Evolutionary conservation across 495 filamentous ascomycete species (phyloP), one percentile per base, ranked within the genome.

Genomic region (Neurospora intermedia): DNA sequence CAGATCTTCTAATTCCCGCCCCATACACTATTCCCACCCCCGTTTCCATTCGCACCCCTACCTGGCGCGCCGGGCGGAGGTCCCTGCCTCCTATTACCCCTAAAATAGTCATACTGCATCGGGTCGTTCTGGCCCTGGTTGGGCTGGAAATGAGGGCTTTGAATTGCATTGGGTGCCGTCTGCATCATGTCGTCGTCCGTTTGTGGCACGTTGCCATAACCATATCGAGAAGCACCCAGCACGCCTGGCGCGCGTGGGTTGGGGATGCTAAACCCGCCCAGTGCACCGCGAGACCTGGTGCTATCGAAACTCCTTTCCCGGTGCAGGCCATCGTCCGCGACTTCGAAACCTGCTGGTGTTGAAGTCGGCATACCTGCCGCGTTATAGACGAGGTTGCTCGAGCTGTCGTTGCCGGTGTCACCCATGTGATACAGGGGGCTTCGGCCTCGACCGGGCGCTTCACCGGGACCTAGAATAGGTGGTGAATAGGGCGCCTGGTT

Each of bases 141-240:
- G 41, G 23, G 27, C 39, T 20, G 70, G 70, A 42, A 70, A n/a
- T 10, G 15, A 15, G 54, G 54, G 15, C 27, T 27, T 7, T 66
- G 54, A 27, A 66, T 66, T 15, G 54, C 54, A 16, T 3, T 66
- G 15, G 66, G 79, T 70, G 76, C 78, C 77, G 73, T 80, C 43
- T 77, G 78, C 73, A 80, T 75, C 27, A 78, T 77, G 27, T 82
- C 82, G 10, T 80, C 77, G 9, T 85, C 83, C 0, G 76, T 75
- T 73, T 88, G 87, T 8, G 87, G 85, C 43, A 88, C 72, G 20
- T 81, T 81, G 13, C 85, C 85, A 74, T 88, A 88, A 9, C 87
- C 87, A 46, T 82, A 77, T 16, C 86, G 85, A 10, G 86, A 86
- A 40, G 85, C 85, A 42, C 86, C 86, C 15, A 87, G 76, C 77